Conservation (phyloP, 169 alveolate species). For the Babesia caballi region DNA sequence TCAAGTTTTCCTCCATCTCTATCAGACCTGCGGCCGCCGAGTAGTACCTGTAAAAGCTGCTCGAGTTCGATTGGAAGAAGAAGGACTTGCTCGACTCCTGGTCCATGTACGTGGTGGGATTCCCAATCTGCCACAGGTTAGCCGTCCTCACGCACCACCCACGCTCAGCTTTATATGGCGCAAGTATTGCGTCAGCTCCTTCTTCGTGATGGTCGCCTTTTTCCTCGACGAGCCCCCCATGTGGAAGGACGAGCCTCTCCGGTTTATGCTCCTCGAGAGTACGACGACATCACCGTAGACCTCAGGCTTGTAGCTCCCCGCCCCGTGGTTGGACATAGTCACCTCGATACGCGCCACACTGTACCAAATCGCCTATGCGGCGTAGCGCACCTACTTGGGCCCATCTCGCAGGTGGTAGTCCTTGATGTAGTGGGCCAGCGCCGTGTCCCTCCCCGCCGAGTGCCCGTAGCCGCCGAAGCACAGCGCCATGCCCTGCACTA, state of each 20-base stretch:
- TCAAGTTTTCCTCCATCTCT: conserved; percentile 51
- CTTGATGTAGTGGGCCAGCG: conserved; percentile 68
- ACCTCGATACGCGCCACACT: conserved; percentile 56
- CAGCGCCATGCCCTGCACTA: conserved; percentile 78
- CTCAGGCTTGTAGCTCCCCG: conserved; percentile 20
- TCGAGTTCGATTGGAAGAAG: conserved; percentile 66
- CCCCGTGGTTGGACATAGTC: conserved; percentile 47
- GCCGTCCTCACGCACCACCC: background rate
- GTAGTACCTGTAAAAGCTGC: conserved; percentile 68
- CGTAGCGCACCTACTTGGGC: conserved; percentile 42
- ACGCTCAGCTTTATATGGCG: conserved; percentile 57
- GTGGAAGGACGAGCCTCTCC: conserved; percentile 17
- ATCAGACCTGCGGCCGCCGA: conserved; percentile 73
- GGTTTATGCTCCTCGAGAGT: conserved; percentile 14
- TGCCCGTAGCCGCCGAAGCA: conserved; percentile 77
- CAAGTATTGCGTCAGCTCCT: conserved; percentile 24
- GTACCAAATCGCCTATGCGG: background rate
- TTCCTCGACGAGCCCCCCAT: conserved; percentile 28
- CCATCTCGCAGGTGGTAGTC: conserved; percentile 76
- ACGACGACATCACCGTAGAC: conserved; percentile 45
- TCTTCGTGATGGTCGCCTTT: conserved; percentile 10
- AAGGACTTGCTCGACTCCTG: conserved; percentile 76
- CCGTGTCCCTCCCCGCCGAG: conserved; percentile 74
- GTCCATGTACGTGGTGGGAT: conserved; percentile 77
- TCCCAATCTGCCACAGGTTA: conserved; percentile 58